Conservation (phyloP, 106 monocot genomes). For the Dioscorea zingiberensis region DNA sequence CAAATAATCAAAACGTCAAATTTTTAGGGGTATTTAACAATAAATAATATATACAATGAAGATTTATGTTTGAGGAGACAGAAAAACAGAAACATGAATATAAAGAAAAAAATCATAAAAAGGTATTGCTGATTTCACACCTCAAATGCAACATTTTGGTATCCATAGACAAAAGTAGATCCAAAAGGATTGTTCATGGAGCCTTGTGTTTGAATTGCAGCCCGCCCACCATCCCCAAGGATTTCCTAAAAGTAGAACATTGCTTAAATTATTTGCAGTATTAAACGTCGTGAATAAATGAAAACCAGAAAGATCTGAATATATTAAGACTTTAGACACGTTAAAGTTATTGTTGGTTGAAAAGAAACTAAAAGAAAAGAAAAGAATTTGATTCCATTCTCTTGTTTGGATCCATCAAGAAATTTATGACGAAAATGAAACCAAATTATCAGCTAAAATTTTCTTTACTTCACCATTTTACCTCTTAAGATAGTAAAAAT, state of each 20-base stretch:
- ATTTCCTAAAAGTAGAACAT: constrained; percentile 51
- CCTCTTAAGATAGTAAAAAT: too few species aligned
- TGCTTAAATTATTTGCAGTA: too few species aligned
- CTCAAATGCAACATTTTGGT: constrained; percentile 94
- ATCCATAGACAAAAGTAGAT: constrained; percentile 93
- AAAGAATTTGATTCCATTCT: too few species aligned
- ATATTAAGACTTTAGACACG: not conserved
- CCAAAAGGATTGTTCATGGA: constrained; percentile 97
- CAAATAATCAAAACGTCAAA: constrained; percentile 5
- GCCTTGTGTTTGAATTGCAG: constrained; percentile 95
- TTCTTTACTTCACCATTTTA: too few species aligned
- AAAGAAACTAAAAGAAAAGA: too few species aligned
- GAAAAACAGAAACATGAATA: too few species aligned
- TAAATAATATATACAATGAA: not conserved
- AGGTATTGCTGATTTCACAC: constrained; percentile 16
- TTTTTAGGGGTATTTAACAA: not conserved
- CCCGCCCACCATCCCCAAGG: constrained; percentile 91
- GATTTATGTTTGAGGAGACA: not conserved
- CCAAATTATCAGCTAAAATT: too few species aligned
- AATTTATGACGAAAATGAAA: too few species aligned
- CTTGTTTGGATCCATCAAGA: too few species aligned
- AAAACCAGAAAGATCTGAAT: not conserved
- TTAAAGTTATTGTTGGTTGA: too few species aligned
- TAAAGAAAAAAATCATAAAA: too few species aligned
- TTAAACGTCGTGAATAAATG: not conserved